phyloP scores from a whole-genome alignment of 768 basidiomycete genomes.

The Termitomyces sp. region DNA sequence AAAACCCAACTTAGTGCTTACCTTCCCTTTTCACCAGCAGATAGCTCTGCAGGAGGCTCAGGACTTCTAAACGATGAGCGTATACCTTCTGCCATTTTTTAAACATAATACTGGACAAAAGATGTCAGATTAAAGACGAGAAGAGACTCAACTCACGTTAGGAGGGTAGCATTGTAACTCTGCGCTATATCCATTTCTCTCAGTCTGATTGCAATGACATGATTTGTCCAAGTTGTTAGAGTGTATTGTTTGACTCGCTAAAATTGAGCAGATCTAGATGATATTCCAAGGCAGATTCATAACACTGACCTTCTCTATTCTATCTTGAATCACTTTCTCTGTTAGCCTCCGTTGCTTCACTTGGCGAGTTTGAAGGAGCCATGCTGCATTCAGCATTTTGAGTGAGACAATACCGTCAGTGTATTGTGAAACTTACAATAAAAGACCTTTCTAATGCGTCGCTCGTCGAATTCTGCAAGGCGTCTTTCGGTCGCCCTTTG shows the following conservation, averaged over 20 bases:
- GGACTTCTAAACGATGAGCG: conserved; percentile 60
- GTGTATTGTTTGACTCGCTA: conserved; percentile 48
- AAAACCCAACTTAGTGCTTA: conserved; percentile 16
- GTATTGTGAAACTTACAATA: conserved; percentile 6
- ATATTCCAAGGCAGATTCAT: background rate
- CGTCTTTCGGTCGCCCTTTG: conserved; percentile 38
- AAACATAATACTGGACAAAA: conserved; percentile 44
- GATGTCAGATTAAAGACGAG: background rate
- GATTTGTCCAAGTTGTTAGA: conserved; percentile 61
- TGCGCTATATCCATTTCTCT: conserved; percentile 63
- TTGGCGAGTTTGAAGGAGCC: conserved; percentile 34
- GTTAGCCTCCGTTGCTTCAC: conserved; percentile 34
- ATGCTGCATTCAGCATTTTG: conserved; percentile 28
- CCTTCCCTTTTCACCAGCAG: conserved; percentile 78
- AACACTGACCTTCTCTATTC: conserved; percentile 30
- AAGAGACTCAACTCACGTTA: conserved; percentile 20
- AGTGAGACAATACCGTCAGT: background rate
- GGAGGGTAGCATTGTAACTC: conserved; percentile 25
- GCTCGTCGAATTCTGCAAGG: conserved; percentile 36
- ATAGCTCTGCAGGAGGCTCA: conserved; percentile 81
- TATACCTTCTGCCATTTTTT: conserved; percentile 63
- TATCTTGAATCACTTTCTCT: conserved; percentile 35
- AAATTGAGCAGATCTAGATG: background rate
- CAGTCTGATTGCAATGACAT: conserved; percentile 67
- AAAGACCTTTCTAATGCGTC: conserved; percentile 21